Evolutionary conservation across 768 basidiomycete species (phyloP).

Genomic region (Boletellus sp.): DNA sequence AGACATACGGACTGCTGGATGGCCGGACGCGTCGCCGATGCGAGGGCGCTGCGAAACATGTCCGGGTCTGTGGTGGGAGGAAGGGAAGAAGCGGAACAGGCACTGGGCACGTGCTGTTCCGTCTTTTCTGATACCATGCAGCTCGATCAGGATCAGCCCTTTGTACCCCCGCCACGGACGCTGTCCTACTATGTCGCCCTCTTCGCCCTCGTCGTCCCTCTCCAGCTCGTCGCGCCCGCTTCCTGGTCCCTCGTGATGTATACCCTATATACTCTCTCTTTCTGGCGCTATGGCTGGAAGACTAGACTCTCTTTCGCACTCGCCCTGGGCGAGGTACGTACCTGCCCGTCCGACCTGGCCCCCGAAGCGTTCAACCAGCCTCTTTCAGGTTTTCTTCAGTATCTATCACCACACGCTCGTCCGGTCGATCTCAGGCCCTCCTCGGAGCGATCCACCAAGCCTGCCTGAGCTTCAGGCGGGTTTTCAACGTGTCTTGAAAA

Average conservation of each 20-base stretch:
- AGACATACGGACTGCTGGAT: constrained; percentile 49
- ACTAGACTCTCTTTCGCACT: constrained; percentile 41
- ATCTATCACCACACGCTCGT: constrained; percentile 57
- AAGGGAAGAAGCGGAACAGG: constrained; percentile 33
- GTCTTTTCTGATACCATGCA: not conserved
- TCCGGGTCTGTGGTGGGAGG: not conserved
- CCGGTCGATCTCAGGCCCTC: constrained; percentile 43
- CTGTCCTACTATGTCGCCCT: constrained; percentile 59
- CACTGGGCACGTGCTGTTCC: constrained; percentile 8
- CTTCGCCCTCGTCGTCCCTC: constrained; percentile 51
- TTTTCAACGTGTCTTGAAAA: constrained; percentile 59
- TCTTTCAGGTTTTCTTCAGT: constrained; percentile 61
- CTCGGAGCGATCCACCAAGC: constrained; percentile 44
- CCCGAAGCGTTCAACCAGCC: not conserved
- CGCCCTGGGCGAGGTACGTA: constrained; percentile 57
- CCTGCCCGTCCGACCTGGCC: not conserved
- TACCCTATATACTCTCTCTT: constrained; percentile 40
- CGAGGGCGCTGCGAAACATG: constrained; percentile 68
- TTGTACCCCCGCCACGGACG: constrained; percentile 36
- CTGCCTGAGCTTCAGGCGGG: constrained; percentile 54
- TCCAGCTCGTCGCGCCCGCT: constrained; percentile 60
- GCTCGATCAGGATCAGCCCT: constrained; percentile 11
- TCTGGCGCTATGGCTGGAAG: constrained; percentile 41
- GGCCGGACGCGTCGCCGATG: constrained; percentile 52
- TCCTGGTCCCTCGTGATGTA: constrained; percentile 61